Base-by-base conservation (phyloP, 345 rosid species). In the Lagerstroemia speciosa region DNA sequence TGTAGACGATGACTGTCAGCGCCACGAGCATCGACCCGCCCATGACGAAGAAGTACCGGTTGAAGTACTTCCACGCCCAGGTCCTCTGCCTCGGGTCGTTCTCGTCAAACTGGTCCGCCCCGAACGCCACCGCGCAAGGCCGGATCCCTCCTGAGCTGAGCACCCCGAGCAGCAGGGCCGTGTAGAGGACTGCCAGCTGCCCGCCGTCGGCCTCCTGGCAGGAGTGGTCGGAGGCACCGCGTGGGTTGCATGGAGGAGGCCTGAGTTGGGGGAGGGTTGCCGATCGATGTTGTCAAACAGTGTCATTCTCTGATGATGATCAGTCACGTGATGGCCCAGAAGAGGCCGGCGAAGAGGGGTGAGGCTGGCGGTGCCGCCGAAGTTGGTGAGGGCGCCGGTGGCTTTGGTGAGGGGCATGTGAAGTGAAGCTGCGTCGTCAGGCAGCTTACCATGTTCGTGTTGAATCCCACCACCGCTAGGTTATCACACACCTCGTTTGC, bases 81-180 rank as follows among this genome's bases (percentile, higher is more conserved):
- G 86, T 72, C 2, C 83, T 64, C 67, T 91, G 97, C 8, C 84
- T 82, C 33, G 71, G 76, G 67, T 73, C 72, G 3, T 46, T 40
- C 8, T 14, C n/a, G 29, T 68, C 93, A 61, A 91, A 89, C 70
- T 91, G 97, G 75, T 91, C 97, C 43, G 96, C 97, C 74, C 97
- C 96, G 40, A 91, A 89, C 46, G 93, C 90, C 30, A 84, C 97
- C 65, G 87, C 96, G 48, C 96, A 91, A 2, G 97, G 97, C 40
- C 92, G 86, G 82, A 89, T 89, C 70, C 98, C 99, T 36, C 99
- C 99, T 6, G 99, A 77, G 27, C 97, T 97, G 19, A 93, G 61
- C 27, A 96, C 99, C 48, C 78, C 82, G 0, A 93, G 88, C 1
- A 91, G 81, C 38, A 93, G 90, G 45, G 94, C 88, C 17, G 66